These are phyloP conservation scores for Cochlearia excelsa DNA, from an alignment of 345 rosid genomes.

Conservation along the genomic window DNA sequence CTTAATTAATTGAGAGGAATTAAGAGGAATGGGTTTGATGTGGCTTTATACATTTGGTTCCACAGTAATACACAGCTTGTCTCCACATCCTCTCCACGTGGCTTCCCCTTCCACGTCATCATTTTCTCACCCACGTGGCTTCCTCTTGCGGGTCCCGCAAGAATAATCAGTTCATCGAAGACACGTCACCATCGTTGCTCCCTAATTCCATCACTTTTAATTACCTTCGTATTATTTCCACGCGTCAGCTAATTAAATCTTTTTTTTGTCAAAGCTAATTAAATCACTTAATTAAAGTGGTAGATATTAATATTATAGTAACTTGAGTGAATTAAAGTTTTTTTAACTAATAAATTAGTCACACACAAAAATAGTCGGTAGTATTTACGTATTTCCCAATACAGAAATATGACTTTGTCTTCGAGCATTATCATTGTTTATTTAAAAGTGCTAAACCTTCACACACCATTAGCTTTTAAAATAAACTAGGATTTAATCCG, in stretches of 20 bases:
- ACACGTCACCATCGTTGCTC: conserved; percentile 41
- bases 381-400: conserved; percentile 24
- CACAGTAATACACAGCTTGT: conserved; percentile 30
- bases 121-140: conserved; percentile 29
- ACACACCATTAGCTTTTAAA: conserved; percentile 25
- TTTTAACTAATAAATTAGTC: background rate
- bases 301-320: no score
- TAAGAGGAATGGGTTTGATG: background rate
- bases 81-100: conserved; percentile 41
- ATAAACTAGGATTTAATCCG: no score
- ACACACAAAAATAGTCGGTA: conserved; percentile 31
- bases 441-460: conserved; percentile 35
- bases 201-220: conserved; percentile 33
- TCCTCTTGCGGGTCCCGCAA: conserved; percentile 14
- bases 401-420: conserved; percentile 18
- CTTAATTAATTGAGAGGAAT: no score
- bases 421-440: conserved; percentile 25
- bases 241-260: no score
- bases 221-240: background rate
- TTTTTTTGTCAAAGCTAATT: no score
- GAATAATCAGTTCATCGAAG: conserved; percentile 21
- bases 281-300: no score
- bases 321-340: no score
- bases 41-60: conserved; percentile 27
- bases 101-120: conserved; percentile 35